A percentile compares a stretch with the other conserved stretches of the same genome.
Evolutionary conservation across 805 yeast genomes (phyloP).

Genomic region (Myxozyma mucilagina): DNA sequence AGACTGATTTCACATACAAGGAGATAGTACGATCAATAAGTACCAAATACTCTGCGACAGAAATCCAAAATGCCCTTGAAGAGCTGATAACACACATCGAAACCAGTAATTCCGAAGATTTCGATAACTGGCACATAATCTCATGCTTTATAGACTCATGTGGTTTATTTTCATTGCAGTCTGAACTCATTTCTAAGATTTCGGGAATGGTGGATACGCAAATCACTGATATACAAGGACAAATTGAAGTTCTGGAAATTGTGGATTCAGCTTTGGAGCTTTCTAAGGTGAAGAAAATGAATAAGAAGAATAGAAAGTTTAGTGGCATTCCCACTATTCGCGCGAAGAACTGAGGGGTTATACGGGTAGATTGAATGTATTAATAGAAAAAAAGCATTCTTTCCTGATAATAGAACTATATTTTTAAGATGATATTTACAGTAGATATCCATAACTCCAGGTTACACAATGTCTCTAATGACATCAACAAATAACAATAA

Average conservation of each 20-base stretch:
- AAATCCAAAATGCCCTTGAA: slow-evolving; percentile 7
- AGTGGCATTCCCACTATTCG: slow-evolving; percentile 3
- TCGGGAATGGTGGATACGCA: slow-evolving; percentile 8
- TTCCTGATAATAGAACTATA: not conserved
- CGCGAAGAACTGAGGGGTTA: not conserved
- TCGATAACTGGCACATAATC: slow-evolving; percentile 18
- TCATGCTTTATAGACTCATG: slow-evolving; percentile 26
- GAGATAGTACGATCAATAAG: slow-evolving; percentile 9
- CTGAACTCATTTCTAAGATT: not conserved
- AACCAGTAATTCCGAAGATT: not conserved
- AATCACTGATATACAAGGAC: slow-evolving; percentile 20
- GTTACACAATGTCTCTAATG: not conserved
- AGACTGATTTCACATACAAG: slow-evolving; percentile 14
- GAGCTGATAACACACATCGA: not conserved
- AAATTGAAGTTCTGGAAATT: slow-evolving; percentile 23
- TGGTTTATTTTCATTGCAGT: slow-evolving; percentile 22
- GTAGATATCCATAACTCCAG: no score
- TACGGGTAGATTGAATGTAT: no score
- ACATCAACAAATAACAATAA: not conserved
- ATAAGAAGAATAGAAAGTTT: not conserved
- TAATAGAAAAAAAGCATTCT: not conserved
- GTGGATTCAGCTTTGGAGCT: slow-evolving; percentile 19
- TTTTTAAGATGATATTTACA: not conserved
- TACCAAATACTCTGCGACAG: not conserved
- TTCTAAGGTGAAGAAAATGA: slow-evolving; percentile 1